Percentiles rank a stretch among this genome's conserved stretches.
Evolutionary conservation across 192 early-diverging fungal species (phyloP).

Genomic region (Coemansia sp.): DNA sequence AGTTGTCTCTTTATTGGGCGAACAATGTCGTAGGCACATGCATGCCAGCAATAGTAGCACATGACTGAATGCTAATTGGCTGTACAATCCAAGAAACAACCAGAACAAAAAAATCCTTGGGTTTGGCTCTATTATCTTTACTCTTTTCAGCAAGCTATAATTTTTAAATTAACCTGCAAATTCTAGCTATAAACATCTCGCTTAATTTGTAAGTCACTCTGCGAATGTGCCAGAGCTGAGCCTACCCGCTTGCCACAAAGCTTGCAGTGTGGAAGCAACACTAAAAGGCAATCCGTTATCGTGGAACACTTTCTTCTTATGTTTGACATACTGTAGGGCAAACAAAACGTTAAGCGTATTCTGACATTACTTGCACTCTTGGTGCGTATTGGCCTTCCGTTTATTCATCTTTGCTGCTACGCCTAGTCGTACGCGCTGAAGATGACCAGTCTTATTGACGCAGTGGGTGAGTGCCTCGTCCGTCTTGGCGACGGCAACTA

Average conservation of each 20-base stretch:
- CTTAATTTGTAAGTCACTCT: neutral
- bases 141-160: neutral
- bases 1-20: no score
- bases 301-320: neutral
- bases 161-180: neutral
- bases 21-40: neutral
- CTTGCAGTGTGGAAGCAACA: neutral
- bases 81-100: neutral
- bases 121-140: neutral
- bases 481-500: slow-evolving; percentile 40
- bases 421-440: slow-evolving; percentile 2
- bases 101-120: no score
- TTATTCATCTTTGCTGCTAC: neutral
- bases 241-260: neutral
- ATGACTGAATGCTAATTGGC: slow-evolving; percentile 5
- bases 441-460: slow-evolving; percentile 22
- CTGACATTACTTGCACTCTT: neutral
- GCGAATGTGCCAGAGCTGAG: neutral
- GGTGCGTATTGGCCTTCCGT: neutral
- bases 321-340: neutral
- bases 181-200: neutral
- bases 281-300: neutral
- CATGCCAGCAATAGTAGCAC: neutral
- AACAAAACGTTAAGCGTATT: neutral
- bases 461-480: slow-evolving; percentile 45